Evolutionary conservation across 768 basidiomycete genomes (phyloP), one percentile per base, ranked within the genome.

Genomic region (Pulveroboletus sp.): DNA sequence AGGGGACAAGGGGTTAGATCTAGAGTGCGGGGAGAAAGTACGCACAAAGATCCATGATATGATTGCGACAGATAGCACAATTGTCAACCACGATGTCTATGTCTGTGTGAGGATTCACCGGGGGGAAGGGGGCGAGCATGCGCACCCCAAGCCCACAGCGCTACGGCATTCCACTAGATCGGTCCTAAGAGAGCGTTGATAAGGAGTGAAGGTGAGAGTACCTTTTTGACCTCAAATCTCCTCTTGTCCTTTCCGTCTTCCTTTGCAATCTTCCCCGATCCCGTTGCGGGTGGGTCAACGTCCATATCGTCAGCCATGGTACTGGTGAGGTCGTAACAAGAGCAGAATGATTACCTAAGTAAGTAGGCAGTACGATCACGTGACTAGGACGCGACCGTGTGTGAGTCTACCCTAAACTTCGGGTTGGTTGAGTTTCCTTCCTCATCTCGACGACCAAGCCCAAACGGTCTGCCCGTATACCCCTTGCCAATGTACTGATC

Each of bases 41-140:
- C 89, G 62, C 61, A 98, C 96, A 99, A 39, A 98, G 86, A 70
- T 99, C 96, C 96, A 99, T 99, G 74, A 99, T 98, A 66, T 99
- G 95, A 69, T 97, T 97, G 70, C 93, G 84, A 79, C 96, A 99
- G 74, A 99, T 99, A 44, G 96, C 96, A 63, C 96, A 98, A 73
- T 97, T 99, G 72, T 98, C 95, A 50, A 97, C 95, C 53, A 96
- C 93, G 64, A 98, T 97, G 68, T 98, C 94, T 95, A 55, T 39
- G 44, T 8, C 1, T 32, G 46, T 18, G 55, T 63, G 36, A 64
- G 36, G 47, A 30, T 49, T 52, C 43, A 37, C 42, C 35, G 37
- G 39, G 15, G 14, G 14, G 38, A 18, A 18, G 40, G 33, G 18
- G 26, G 37, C 31, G 35, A 47, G 37, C 21, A 42, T 41, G 55